Conservation (phyloP, 208 protist species). For the Acanthamoeba lenticulata region DNA sequence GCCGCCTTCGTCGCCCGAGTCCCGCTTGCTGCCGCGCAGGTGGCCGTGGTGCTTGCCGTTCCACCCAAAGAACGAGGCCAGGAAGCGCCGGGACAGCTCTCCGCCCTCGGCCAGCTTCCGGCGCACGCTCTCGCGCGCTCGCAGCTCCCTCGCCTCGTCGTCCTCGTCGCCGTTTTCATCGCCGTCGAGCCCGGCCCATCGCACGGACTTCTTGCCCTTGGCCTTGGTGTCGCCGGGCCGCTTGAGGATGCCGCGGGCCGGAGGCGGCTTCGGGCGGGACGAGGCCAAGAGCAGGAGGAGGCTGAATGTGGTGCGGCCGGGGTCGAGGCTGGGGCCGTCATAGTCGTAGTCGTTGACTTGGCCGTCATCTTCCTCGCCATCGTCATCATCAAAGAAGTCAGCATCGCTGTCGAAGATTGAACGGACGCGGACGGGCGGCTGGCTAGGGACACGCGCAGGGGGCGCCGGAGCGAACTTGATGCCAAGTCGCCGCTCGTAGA, state of each 20-base stretch:
- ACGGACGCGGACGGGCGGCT: not conserved
- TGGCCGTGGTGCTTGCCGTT: not conserved
- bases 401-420: not conserved
- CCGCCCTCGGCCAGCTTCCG: not conserved
- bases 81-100: constrained; percentile 14
- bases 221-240: not conserved
- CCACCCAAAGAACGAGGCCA: not conserved
- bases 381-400: not conserved
- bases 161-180: not conserved
- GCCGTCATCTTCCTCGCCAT: not conserved
- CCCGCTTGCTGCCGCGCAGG: not conserved
- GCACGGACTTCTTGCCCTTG: not conserved
- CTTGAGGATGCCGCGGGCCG: not conserved
- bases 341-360: not conserved
- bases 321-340: not conserved
- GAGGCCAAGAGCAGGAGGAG: not conserved
- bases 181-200: not conserved
- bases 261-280: not conserved
- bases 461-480: not conserved
- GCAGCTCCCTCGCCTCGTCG: not conserved
- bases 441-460: not conserved
- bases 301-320: not conserved
- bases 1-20: not conserved
- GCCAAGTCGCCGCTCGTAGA: not conserved
- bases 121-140: not conserved